These are phyloP conservation scores for Hansenula lynferdii DNA, from an alignment of 1,139 yeast species.

Conservation along the genomic window DNA sequence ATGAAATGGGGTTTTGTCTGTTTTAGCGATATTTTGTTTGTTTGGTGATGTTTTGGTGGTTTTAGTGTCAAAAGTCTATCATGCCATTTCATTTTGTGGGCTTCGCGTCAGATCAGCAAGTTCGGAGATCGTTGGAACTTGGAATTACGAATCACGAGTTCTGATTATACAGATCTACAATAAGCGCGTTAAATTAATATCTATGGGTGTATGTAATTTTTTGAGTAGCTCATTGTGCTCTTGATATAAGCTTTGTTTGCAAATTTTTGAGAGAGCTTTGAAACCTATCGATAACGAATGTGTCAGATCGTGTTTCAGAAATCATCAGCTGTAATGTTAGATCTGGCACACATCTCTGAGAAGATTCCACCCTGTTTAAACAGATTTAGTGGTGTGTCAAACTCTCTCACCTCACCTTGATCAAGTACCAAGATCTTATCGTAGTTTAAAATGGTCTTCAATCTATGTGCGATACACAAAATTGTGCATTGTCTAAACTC, in stretches of 20 bases:
- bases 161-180: too few relatives aligned
- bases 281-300: neutral
- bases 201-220: too few relatives aligned
- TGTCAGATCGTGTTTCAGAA: too few relatives aligned
- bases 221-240: too few relatives aligned
- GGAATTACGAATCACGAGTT: too few relatives aligned
- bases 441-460: conserved; percentile 51
- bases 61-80: neutral
- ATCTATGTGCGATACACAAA: conserved; percentile 63
- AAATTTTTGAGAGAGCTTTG: too few relatives aligned
- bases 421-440: conserved; percentile 55
- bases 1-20: neutral
- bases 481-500: conserved; percentile 57
- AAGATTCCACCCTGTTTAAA: conserved; percentile 38
- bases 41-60: neutral
- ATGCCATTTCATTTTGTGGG: too few relatives aligned
- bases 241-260: too few relatives aligned
- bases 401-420: conserved; percentile 47
- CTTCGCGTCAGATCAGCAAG: too few relatives aligned
- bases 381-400: conserved; percentile 41
- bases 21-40: neutral
- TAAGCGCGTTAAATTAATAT: too few relatives aligned
- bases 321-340: conserved; percentile 34
- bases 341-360: conserved; percentile 49
- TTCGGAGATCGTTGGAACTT: too few relatives aligned